Evolutionary conservation across 176 grass and related monocot species (phyloP).

Genomic region (Bothriochloa decipiens): DNA sequence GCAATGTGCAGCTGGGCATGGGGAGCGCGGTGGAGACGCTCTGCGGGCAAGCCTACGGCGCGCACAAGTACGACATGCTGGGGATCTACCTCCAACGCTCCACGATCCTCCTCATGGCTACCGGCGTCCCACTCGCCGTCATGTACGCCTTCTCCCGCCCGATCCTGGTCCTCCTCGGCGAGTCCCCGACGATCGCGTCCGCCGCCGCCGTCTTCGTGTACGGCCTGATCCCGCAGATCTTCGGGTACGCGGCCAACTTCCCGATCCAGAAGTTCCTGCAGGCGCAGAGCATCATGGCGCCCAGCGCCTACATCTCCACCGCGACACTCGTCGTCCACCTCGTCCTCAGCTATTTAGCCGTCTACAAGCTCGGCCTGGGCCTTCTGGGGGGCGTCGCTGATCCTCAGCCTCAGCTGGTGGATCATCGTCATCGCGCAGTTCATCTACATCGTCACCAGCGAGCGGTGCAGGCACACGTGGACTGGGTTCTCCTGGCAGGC

Average conservation of each 20-base stretch:
- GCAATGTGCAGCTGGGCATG: slow-evolving; percentile 86
- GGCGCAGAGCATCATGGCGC: slow-evolving; percentile 83
- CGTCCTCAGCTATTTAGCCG: slow-evolving; percentile 45
- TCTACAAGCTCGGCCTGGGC: slow-evolving; percentile 49
- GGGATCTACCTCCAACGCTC: slow-evolving; percentile 82
- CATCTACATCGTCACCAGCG: slow-evolving; percentile 56
- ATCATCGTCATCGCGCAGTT: slow-evolving; percentile 64
- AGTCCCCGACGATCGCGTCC: slow-evolving; percentile 62
- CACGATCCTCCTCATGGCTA: slow-evolving; percentile 53
- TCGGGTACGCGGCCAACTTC: slow-evolving; percentile 85
- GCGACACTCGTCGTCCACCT: slow-evolving; percentile 51
- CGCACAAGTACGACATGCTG: slow-evolving; percentile 71
- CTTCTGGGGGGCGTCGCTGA: slow-evolving; percentile 68
- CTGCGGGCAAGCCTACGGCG: slow-evolving; percentile 81
- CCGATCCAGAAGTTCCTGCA: slow-evolving; percentile 92
- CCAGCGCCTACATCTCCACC: slow-evolving; percentile 75
- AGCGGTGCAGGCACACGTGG: slow-evolving; percentile 54
- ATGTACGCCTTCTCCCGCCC: slow-evolving; percentile 29
- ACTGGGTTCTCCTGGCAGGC: slow-evolving; percentile 59
- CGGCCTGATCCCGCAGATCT: slow-evolving; percentile 93
- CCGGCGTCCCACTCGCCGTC: not conserved
- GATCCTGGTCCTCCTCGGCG: slow-evolving; percentile 64
- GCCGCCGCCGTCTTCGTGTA: slow-evolving; percentile 80
- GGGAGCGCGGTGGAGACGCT: slow-evolving; percentile 88
- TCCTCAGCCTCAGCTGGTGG: slow-evolving; percentile 71